Evolutionary conservation across 1,284 basidiomycete species (phyloP).

Genomic region (Coriolopsis trogii): DNA sequence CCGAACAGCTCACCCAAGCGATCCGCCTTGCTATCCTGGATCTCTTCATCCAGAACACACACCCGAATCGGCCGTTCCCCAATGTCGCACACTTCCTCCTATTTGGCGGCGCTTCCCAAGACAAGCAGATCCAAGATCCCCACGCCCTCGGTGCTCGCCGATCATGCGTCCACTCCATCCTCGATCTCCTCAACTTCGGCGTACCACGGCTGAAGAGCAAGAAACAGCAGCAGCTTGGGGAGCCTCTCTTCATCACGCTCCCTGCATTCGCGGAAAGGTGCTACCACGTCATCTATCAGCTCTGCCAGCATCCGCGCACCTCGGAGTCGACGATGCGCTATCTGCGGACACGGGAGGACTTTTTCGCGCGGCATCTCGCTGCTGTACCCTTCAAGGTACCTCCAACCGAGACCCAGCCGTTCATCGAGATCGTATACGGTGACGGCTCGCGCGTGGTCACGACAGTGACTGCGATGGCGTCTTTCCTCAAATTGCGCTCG

Average conservation of each 20-base stretch:
- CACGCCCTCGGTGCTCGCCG: constrained; percentile 70
- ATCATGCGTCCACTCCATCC: constrained; percentile 81
- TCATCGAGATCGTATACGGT: constrained; percentile 71
- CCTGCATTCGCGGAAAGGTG: constrained; percentile 88
- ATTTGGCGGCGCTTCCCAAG: constrained; percentile 61
- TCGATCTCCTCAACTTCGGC: constrained; percentile 76
- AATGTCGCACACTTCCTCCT: constrained; percentile 92
- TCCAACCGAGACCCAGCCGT: constrained; percentile 47
- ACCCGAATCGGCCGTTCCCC: constrained; percentile 66
- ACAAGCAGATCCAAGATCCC: constrained; percentile 73
- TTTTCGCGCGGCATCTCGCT: constrained; percentile 84
- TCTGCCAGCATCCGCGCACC: constrained; percentile 86
- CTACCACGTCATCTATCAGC: constrained; percentile 83
- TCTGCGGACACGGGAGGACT: constrained; percentile 87
- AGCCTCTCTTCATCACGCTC: constrained; percentile 66
- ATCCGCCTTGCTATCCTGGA: constrained; percentile 85
- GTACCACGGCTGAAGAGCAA: constrained; percentile 59
- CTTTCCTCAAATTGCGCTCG: constrained; percentile 84
- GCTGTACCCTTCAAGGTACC: constrained; percentile 70
- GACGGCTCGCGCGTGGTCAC: constrained; percentile 79
- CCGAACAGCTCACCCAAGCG: constrained; percentile 62
- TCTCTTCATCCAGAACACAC: constrained; percentile 82
- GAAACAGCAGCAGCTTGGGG: constrained; percentile 38
- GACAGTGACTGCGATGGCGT: constrained; percentile 71
- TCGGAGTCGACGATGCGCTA: constrained; percentile 86